Conservation (phyloP, 2,329 filamentous ascomycete species). For the Diaporthe vexans region DNA sequence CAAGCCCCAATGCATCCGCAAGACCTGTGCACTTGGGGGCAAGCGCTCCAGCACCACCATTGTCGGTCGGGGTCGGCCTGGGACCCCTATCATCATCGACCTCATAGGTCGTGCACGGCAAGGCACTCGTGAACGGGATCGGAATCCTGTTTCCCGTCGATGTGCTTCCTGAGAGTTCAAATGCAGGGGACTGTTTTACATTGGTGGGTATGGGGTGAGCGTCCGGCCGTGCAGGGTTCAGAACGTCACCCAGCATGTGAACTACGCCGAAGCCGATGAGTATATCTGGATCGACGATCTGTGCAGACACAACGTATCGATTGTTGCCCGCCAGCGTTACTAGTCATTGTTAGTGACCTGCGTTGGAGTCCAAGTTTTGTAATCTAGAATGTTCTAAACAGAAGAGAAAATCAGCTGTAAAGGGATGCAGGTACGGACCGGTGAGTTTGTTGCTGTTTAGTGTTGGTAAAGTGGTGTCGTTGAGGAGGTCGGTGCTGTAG, state of each 20-base stretch:
- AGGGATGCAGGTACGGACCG: not conserved
- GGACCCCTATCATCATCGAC: too few species aligned
- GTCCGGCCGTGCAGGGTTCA: slow-evolving; percentile 57
- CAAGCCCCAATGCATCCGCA: not conserved
- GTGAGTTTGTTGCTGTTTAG: slow-evolving; percentile 57
- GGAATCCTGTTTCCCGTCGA: slow-evolving; percentile 49
- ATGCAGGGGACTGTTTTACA: slow-evolving; percentile 53
- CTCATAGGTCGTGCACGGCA: slow-evolving; percentile 54
- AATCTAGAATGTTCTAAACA: too few species aligned
- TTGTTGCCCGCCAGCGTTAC: slow-evolving; percentile 59
- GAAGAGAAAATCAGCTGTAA: too few species aligned
- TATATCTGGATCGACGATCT: slow-evolving; percentile 65
- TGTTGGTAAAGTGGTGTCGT: slow-evolving; percentile 56
- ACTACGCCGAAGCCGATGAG: slow-evolving; percentile 70
- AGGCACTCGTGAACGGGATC: slow-evolving; percentile 16
- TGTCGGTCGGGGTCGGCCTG: not conserved
- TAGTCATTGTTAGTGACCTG: too few species aligned
- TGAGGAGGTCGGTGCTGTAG: slow-evolving; percentile 63
- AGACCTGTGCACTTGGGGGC: slow-evolving; percentile 14
- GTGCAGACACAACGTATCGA: slow-evolving; percentile 65
- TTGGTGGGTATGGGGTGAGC: slow-evolving; percentile 54
- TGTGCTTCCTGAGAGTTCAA: slow-evolving; percentile 41
- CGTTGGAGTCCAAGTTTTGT: too few species aligned
- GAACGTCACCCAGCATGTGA: slow-evolving; percentile 68
- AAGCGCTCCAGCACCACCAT: not conserved